A percentile compares a stretch with the other conserved stretches of the same genome.
Conservation (phyloP, 2,329 filamentous ascomycete genomes). For the Colletotrichum sp. region DNA sequence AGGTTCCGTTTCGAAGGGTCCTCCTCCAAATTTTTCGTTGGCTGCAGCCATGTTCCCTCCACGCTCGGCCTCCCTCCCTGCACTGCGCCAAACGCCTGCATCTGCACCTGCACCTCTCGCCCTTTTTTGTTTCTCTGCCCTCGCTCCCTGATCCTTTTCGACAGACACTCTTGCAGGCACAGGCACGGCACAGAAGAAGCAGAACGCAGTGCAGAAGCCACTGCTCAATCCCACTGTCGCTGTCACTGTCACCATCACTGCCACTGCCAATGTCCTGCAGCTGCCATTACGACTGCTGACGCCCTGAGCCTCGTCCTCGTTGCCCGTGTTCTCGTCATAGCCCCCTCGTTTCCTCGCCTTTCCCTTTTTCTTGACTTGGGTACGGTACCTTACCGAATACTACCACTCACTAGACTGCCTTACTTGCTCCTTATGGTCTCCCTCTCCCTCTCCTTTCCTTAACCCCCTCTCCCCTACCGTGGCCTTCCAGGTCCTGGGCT, state of each 20-base stretch:
- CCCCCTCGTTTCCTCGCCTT: background rate
- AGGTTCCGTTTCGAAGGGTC: background rate
- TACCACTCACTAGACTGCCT: background rate
- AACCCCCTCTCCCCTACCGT: background rate
- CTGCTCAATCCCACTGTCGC: background rate
- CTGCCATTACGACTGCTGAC: background rate
- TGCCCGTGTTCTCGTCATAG: slow-evolving; percentile 40
- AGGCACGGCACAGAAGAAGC: background rate
- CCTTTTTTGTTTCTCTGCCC: background rate
- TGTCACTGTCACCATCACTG: background rate
- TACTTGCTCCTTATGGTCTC: background rate
- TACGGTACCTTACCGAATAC: background rate
- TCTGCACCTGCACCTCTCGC: background rate
- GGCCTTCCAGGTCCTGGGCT: background rate
- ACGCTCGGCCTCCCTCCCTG: background rate
- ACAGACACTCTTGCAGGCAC: background rate
- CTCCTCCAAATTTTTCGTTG: background rate
- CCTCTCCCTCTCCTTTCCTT: background rate
- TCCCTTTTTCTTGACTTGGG: background rate
- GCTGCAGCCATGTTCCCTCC: background rate
- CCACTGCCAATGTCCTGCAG: background rate
- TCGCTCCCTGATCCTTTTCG: background rate
- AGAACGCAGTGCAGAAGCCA: background rate
- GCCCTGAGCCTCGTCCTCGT: background rate
- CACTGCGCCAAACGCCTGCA: background rate